Base-by-base conservation (phyloP, 768 basidiomycete species). In the Suillus ampliporus region DNA sequence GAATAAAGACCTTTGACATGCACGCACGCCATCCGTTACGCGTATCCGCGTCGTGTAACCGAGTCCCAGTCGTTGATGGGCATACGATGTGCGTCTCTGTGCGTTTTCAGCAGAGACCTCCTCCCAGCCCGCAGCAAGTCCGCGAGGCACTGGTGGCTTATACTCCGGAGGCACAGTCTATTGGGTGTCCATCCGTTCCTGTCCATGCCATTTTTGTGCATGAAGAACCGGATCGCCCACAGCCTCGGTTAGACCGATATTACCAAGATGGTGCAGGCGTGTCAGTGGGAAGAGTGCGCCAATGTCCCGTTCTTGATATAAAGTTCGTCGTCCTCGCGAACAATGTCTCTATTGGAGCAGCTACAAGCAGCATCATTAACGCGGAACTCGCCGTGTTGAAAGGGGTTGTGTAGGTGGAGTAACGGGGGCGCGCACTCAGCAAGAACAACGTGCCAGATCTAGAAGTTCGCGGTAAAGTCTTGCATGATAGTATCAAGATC, bases 291-390 rank as follows among this genome's bases (percentile, higher is more conserved):
- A 81, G 97, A 50, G 89, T 99, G 19, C 83, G 97, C 59, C 88
- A 95, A 73, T 98, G 97, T 71, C 82, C 86, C 31, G 97, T 99
- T 28, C 74, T 99, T 57, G 97, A 99, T 74, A 85, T 99, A 83
- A 97, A 97, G 79, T 97, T 98, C 72, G 91, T 97, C 43, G 90
- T 94, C 31, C 81, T 99, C 57, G 85, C 89, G 63, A 96, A 97
- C 76, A 99, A 99, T 72, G 96, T 98, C 64, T 88, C 89, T 60
- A 92, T 98, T 67, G 97, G 97, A 9, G 97, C 97, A 23, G 97
- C 97, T 57, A 99, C 97, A 54, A 95, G 92, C 66, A 94, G 91
- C 67, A 92, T 99, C 72, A 96, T 99, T 70, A 99, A 99, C 72
- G 97, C 97, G 3, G 95, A 98, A 80, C 78, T 91, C n/a, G 95